phyloP scores from a whole-genome alignment of 2,329 filamentous ascomycete species.

The Teratosphaeria zuluensis region DNA sequence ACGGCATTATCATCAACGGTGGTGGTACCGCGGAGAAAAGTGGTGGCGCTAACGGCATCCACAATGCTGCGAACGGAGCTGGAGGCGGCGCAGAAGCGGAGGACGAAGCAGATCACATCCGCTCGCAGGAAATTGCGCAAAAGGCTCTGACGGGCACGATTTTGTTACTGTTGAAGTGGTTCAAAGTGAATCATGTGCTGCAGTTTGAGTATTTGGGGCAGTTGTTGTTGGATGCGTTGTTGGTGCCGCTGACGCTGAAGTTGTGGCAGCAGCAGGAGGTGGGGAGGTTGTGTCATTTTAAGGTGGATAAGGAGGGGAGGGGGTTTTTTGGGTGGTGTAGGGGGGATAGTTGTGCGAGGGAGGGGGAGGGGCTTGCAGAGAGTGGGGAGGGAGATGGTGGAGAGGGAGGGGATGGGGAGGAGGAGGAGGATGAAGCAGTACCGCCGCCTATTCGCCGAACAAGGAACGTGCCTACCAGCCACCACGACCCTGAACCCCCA shows the following conservation, averaged over 20 bases:
- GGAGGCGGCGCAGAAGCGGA: conserved; percentile 16
- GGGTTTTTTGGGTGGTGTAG: conserved; percentile 92
- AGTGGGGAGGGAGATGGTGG: conserved; percentile 21
- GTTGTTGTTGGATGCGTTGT: conserved; percentile 87
- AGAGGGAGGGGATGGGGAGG: conserved; percentile 30
- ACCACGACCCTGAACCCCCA: not conserved
- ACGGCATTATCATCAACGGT: conserved; percentile 17
- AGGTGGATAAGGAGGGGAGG: conserved; percentile 69
- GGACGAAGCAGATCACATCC: conserved; percentile 72
- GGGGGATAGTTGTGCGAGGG: no score
- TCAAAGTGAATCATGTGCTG: conserved; percentile 85
- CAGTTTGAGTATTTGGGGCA: conserved; percentile 96
- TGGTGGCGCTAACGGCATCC: conserved; percentile 27
- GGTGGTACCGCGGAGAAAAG: conserved; percentile 18
- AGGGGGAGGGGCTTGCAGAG: no score
- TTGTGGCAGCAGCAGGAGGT: conserved; percentile 91
- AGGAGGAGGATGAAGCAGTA: conserved; percentile 60
- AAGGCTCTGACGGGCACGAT: conserved; percentile 89
- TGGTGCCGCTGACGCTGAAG: conserved; percentile 83
- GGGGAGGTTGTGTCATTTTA: conserved; percentile 78
- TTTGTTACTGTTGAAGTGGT: conserved; percentile 86
- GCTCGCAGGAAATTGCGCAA: conserved; percentile 75
- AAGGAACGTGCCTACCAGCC: conserved; percentile 6
- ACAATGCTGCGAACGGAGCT: conserved; percentile 15
- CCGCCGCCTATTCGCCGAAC: conserved; percentile 60